phyloP scores from a whole-genome alignment of 1,284 basidiomycete genomes.

The Puccinia triticina region DNA sequence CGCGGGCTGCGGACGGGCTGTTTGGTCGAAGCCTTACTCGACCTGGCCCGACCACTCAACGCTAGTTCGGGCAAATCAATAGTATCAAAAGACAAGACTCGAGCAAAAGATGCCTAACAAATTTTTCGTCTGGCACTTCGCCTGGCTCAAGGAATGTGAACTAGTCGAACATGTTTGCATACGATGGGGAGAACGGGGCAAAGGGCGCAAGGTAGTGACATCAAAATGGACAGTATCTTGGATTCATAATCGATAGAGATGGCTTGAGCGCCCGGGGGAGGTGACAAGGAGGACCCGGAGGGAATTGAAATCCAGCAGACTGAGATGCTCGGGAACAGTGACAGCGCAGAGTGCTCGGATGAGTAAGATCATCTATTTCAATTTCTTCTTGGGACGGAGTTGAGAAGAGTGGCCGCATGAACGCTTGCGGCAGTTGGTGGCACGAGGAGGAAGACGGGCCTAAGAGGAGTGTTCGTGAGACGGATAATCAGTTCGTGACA shows the following conservation, averaged over 20 bases:
- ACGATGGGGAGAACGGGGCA: too few relatives aligned
- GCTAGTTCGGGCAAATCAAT: too few relatives aligned
- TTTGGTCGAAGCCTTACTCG: too few relatives aligned
- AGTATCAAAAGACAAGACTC: too few relatives aligned
- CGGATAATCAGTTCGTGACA: slow-evolving; percentile 84
- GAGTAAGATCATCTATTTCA: slow-evolving; percentile 27
- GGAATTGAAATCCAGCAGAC: background rate
- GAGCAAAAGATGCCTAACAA: too few relatives aligned
- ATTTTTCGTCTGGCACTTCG: too few relatives aligned
- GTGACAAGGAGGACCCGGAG: background rate
- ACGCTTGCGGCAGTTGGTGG: slow-evolving; percentile 62
- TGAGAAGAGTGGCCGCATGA: slow-evolving; percentile 83
- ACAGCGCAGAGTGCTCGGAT: background rate
- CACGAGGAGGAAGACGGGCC: slow-evolving; percentile 52
- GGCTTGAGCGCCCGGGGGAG: background rate
- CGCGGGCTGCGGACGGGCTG: too few relatives aligned
- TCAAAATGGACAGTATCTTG: background rate
- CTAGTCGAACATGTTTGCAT: too few relatives aligned
- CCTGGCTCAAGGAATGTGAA: too few relatives aligned
- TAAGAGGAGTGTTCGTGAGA: slow-evolving; percentile 52
- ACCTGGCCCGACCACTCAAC: too few relatives aligned
- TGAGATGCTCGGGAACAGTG: background rate
- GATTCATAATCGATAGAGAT: background rate
- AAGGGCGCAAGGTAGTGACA: background rate
- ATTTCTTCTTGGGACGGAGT: slow-evolving; percentile 72